Base-by-base conservation (phyloP, 208 protist species). In the Leishmania gerbilli region DNA sequence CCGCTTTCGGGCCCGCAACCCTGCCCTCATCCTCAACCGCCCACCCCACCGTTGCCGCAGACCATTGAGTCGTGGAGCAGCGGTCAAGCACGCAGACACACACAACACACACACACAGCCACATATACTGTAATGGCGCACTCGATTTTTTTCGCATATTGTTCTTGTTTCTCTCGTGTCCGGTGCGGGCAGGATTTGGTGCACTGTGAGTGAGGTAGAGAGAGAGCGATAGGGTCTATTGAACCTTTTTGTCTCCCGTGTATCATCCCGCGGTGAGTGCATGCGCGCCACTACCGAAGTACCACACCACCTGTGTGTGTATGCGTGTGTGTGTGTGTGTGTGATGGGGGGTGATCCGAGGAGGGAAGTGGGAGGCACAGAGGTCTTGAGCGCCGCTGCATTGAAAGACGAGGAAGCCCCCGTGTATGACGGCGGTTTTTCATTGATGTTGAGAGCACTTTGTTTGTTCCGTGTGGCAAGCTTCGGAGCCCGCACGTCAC, bases 1-100 rank as follows among this genome's bases (percentile, higher is more conserved):
- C 62, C 11, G 49, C 51, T 19, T 90, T 90, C 67, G 78, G 80
- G n/a, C 76, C 79, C 37, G 80, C 64, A 42, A 75, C 80, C 8
- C 80, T 65, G 1, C 81, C 78, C 53, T 67, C 60, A 0, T 42
- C 56, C 15, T 45, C 24, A 0, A 34, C 74, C 27, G 37, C 56
- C n/a, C 74, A 65, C 56, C 40, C 56, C 34, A 47, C 72, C 1
- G 72, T 7, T 34, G 47, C 51, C 60, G 51, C 51, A 58, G 34
- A 45, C 19, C 13, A 56, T 6, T 58, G n/a, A 62, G 15, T 62
- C 27, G 15, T 3, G 51, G 40, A 62, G 40, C 15, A 76, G 42
- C 45, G 24, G 40, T 21, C 79, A 51, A 3, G 58, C 37, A 75
- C 51, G 34, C 55, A 77, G 13, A 58, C 42, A 21, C 67, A 84